These are phyloP conservation scores for Syzygium malaccense DNA, from an alignment of 441 rosid genomes.

Conservation along the genomic window DNA sequence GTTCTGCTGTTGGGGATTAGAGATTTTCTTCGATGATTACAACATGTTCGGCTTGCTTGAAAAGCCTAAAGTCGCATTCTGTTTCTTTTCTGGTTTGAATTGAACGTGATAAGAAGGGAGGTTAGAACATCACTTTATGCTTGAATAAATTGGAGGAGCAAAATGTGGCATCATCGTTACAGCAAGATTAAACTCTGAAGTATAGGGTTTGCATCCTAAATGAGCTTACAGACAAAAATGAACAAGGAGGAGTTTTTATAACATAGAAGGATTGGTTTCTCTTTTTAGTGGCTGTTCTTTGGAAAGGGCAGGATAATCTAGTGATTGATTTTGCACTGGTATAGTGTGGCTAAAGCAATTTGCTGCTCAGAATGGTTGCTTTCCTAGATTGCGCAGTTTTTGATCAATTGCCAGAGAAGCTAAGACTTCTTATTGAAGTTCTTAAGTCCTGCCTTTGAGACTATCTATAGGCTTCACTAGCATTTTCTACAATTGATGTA, in stretches of 20 bases:
- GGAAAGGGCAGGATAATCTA: neutral
- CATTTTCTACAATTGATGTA: neutral
- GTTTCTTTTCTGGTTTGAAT: neutral
- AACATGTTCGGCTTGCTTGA: too few relatives aligned
- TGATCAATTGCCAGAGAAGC: neutral
- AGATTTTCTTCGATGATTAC: too few relatives aligned
- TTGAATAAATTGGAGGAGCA: neutral
- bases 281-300: neutral
- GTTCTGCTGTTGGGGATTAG: too few relatives aligned
- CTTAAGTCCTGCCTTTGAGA: neutral
- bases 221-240: neutral
- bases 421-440: neutral
- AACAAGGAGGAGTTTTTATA: neutral
- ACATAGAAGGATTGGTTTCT: neutral
- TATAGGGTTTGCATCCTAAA: neutral
- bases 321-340: neutral
- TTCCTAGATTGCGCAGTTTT: neutral
- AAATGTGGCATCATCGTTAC: neutral
- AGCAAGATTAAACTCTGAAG: fast-evolving
- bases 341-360: neutral
- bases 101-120: neutral
- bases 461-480: neutral
- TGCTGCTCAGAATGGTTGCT: neutral
- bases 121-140: neutral
- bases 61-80: too few relatives aligned